A percentile compares a stretch with the other conserved stretches of the same genome.
Evolutionary conservation across 2,329 filamentous ascomycete species (phyloP).

Genomic region (Neocucurbitaria cava): DNA sequence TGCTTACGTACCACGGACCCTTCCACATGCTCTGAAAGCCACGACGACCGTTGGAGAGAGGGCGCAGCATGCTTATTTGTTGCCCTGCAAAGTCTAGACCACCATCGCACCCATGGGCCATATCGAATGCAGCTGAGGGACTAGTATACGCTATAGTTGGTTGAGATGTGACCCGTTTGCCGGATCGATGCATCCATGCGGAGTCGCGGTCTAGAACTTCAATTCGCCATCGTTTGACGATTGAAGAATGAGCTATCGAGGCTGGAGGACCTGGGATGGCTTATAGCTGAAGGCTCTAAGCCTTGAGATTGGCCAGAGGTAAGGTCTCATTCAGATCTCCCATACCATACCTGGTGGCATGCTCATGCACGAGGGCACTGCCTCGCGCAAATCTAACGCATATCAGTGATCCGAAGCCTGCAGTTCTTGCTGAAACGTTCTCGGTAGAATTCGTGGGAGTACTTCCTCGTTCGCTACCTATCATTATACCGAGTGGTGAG

Average conservation of each 20-base stretch:
- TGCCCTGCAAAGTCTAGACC: constrained; percentile 8
- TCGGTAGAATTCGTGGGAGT: not conserved
- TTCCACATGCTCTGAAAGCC: not conserved
- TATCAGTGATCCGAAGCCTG: not conserved
- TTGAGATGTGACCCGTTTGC: not conserved
- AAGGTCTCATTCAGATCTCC: not conserved
- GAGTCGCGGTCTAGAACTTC: not conserved
- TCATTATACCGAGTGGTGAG: no score
- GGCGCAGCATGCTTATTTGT: not conserved
- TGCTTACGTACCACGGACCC: constrained; percentile 1
- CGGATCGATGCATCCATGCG: not conserved
- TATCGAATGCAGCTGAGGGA: not conserved
- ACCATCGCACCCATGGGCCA: not conserved
- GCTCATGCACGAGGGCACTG: not conserved
- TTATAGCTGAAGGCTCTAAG: not conserved
- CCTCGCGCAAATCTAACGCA: not conserved
- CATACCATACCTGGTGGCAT: not conserved
- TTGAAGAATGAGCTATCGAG: not conserved
- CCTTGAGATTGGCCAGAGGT: not conserved
- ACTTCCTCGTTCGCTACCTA: not conserved
- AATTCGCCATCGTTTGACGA: not conserved
- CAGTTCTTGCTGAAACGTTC: not conserved
- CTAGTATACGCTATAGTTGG: not conserved
- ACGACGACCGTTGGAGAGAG: not conserved
- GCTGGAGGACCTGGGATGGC: not conserved